Evolutionary conservation across 2,329 filamentous ascomycete species (phyloP).

Genomic region (Fusarium clavum): DNA sequence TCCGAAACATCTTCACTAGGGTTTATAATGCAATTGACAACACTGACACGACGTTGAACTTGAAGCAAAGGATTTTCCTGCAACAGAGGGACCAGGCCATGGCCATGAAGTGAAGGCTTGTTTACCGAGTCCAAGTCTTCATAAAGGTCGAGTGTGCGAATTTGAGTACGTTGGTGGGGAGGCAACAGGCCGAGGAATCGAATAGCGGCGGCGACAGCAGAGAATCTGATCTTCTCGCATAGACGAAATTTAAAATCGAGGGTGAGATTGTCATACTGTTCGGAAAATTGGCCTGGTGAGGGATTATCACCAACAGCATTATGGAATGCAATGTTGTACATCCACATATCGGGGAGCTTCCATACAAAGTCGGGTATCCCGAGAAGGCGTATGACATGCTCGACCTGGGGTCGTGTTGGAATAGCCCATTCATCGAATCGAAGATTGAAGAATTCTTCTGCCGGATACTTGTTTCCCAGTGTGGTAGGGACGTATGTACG

Average conservation of each 20-base stretch:
- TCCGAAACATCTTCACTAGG: too few species aligned
- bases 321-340: accelerated
- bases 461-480: background rate
- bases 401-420: background rate
- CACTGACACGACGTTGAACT: constrained; percentile 14
- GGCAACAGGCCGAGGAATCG: constrained; percentile 16
- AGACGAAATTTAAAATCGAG: background rate
- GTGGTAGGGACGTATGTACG: accelerated
- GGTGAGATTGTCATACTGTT: background rate
- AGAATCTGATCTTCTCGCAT: constrained; percentile 14
- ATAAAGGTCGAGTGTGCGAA: background rate
- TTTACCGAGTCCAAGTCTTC: constrained; percentile 8
- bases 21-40: background rate
- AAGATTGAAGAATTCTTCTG: background rate
- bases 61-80: constrained; percentile 20
- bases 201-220: constrained; percentile 17
- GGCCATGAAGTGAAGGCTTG: background rate
- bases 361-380: background rate
- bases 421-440: background rate
- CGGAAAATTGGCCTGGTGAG: background rate
- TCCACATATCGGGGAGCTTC: background rate
- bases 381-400: accelerated
- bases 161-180: background rate
- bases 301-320: background rate
- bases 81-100: constrained; percentile 4